Percentiles rank a stretch among this genome's conserved stretches.
Conservation (phyloP, 2,329 filamentous ascomycete species). For the Metarhizium brunneum region DNA sequence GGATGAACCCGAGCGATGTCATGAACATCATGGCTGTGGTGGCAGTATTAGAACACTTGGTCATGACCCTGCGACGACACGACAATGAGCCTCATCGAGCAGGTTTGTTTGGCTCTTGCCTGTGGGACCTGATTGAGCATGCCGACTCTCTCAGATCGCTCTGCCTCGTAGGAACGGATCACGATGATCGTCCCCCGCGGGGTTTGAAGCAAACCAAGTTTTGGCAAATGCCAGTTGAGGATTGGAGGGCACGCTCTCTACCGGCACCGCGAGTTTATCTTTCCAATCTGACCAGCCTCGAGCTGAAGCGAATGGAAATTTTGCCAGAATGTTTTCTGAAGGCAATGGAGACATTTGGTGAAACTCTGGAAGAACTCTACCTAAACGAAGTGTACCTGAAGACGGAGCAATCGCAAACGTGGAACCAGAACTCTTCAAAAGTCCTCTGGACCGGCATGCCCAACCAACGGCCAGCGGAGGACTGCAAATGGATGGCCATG, state of each 20-base stretch:
- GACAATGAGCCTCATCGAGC: conserved; percentile 25
- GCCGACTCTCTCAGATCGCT: conserved; percentile 35
- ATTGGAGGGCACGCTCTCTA: conserved; percentile 30
- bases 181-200: conserved; percentile 26
- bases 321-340: conserved; percentile 24
- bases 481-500: conserved; percentile 34
- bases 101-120: conserved; percentile 31
- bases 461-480: conserved; percentile 27
- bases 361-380: conserved; percentile 33
- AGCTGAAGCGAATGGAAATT: conserved; percentile 33
- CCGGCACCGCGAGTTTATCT: conserved; percentile 27
- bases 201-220: conserved; percentile 28
- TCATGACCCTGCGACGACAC: conserved; percentile 36
- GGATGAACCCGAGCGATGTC: conserved; percentile 42
- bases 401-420: conserved; percentile 24
- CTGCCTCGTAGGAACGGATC: conserved; percentile 37
- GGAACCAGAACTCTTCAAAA: conserved; percentile 23
- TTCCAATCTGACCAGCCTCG: conserved; percentile 30
- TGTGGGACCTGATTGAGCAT: conserved; percentile 41
- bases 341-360: conserved; percentile 24
- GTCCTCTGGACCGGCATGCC: conserved; percentile 37
- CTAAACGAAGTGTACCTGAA: conserved; percentile 37
- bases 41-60: conserved; percentile 31
- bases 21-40: conserved; percentile 36
- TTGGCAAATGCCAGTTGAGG: conserved; percentile 24